Percentiles rank a stretch among this genome's conserved stretches.
These are phyloP conservation scores for Leptographium procerum DNA, from an alignment of 2,329 filamentous ascomycete species.

Conservation along the genomic window DNA sequence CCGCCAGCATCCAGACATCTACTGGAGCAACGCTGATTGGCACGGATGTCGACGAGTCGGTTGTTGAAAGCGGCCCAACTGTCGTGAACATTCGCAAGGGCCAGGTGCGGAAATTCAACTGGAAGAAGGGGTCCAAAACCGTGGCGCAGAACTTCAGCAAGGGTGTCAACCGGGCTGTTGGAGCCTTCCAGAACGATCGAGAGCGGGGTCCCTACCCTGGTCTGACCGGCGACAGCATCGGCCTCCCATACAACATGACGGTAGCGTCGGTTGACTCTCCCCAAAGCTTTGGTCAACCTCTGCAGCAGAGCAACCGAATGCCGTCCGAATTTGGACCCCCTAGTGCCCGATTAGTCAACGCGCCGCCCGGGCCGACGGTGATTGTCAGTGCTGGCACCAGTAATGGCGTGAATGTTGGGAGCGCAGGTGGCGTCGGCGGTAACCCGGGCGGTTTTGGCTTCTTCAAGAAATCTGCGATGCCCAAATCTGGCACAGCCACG, in stretches of 20 bases:
- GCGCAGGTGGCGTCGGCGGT: slow-evolving; percentile 15
- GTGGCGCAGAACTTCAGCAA: slow-evolving; percentile 91
- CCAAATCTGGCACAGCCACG: slow-evolving; percentile 37
- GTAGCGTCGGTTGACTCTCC: slow-evolving; percentile 42
- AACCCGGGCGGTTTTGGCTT: slow-evolving; percentile 53
- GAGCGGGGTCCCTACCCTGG: slow-evolving; percentile 42
- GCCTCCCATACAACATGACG: slow-evolving; percentile 61
- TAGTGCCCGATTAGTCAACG: not conserved
- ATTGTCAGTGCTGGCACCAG: not conserved
- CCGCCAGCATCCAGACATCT: slow-evolving; percentile 44
- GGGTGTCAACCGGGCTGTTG: slow-evolving; percentile 85
- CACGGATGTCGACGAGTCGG: slow-evolving; percentile 54
- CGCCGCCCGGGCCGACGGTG: not conserved
- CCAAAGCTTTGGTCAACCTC: slow-evolving; percentile 17
- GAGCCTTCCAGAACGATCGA: slow-evolving; percentile 49
- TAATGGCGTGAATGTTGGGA: not conserved
- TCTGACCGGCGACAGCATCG: slow-evolving; percentile 51
- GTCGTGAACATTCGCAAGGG: slow-evolving; percentile 92
- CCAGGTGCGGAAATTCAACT: slow-evolving; percentile 93
- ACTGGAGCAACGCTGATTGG: slow-evolving; percentile 44
- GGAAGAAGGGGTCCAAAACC: slow-evolving; percentile 93
- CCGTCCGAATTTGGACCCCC: slow-evolving; percentile 10
- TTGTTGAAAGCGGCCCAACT: slow-evolving; percentile 67
- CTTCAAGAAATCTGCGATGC: slow-evolving; percentile 47
- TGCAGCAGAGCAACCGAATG: slow-evolving; percentile 17